phyloP scores from a whole-genome alignment of 768 basidiomycete species.

The Gymnopilus dilepis region DNA sequence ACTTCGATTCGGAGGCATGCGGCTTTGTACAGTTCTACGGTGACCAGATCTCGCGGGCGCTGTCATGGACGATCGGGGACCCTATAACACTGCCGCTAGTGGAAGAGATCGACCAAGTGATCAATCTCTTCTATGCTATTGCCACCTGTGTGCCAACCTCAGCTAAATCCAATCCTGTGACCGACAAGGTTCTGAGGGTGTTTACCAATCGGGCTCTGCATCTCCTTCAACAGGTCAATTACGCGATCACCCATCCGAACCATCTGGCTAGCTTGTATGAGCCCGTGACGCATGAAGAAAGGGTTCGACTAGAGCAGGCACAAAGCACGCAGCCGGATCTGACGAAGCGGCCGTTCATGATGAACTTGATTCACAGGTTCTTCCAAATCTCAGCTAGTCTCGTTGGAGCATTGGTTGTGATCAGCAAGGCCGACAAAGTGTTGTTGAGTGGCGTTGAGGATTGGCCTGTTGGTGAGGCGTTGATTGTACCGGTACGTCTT shows the following conservation, averaged over 20 bases:
- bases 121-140: slow-evolving; percentile 78
- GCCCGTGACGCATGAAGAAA: slow-evolving; percentile 78
- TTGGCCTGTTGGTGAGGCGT: slow-evolving; percentile 71
- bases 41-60: slow-evolving; percentile 74
- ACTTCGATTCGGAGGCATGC: slow-evolving; percentile 84
- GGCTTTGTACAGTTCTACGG: slow-evolving; percentile 87
- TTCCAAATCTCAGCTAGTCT: slow-evolving; percentile 75
- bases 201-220: slow-evolving; percentile 73
- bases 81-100: slow-evolving; percentile 76
- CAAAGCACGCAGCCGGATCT: slow-evolving; percentile 56
- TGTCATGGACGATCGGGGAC: slow-evolving; percentile 85
- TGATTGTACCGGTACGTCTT: slow-evolving; percentile 72
- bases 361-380: slow-evolving; percentile 72
- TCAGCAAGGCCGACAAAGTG: slow-evolving; percentile 72
- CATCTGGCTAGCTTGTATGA: slow-evolving; percentile 84
- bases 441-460: slow-evolving; percentile 69
- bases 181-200: slow-evolving; percentile 67
- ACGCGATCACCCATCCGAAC: slow-evolving; percentile 90
- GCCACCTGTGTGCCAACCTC: slow-evolving; percentile 58
- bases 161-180: slow-evolving; percentile 51
- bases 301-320: slow-evolving; percentile 70
- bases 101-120: slow-evolving; percentile 83
- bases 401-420: slow-evolving; percentile 68
- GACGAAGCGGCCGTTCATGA: slow-evolving; percentile 71
- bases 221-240: slow-evolving; percentile 87